phyloP scores from a whole-genome alignment of 2,329 filamentous ascomycete genomes.

The Neurospora crassa region DNA sequence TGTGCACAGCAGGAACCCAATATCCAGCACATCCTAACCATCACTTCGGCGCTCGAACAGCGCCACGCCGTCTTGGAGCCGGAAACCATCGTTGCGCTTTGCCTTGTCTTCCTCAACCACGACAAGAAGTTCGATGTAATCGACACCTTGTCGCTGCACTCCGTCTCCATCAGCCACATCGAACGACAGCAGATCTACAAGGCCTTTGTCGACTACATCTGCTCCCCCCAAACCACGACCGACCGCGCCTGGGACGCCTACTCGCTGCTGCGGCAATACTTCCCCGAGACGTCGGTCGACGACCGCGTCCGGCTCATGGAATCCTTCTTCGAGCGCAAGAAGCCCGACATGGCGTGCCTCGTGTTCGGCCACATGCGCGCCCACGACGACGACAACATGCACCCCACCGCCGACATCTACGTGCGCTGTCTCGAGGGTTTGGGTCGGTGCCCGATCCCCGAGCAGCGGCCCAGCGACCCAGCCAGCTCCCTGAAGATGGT shows the following conservation, averaged over 20 bases:
- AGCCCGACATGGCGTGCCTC: constrained; percentile 75
- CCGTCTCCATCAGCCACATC: constrained; percentile 57
- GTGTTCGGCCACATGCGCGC: constrained; percentile 94
- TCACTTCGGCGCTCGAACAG: constrained; percentile 64
- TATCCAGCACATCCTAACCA: constrained; percentile 61
- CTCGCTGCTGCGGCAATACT: constrained; percentile 55
- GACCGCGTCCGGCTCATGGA: constrained; percentile 68
- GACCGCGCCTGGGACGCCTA: constrained; percentile 56
- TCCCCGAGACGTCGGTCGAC: constrained; percentile 54
- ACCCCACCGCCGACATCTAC: constrained; percentile 68
- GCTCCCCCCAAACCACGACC: constrained; percentile 52
- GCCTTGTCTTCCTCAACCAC: constrained; percentile 61
- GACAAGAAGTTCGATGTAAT: constrained; percentile 72
- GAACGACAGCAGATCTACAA: constrained; percentile 60
- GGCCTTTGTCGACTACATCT: constrained; percentile 54
- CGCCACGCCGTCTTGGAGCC: constrained; percentile 61
- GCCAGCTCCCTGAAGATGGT: constrained; percentile 54
- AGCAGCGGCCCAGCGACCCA: constrained; percentile 21
- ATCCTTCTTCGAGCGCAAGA: constrained; percentile 65
- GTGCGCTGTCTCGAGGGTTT: constrained; percentile 69
- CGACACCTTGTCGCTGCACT: constrained; percentile 70
- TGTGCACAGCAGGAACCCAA: constrained; percentile 51
- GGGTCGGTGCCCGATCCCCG: constrained; percentile 46
- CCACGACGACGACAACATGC: constrained; percentile 50
- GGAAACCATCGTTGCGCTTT: constrained; percentile 65